Conservation (phyloP, 306 rosid species). For the Quercus suber region DNA sequence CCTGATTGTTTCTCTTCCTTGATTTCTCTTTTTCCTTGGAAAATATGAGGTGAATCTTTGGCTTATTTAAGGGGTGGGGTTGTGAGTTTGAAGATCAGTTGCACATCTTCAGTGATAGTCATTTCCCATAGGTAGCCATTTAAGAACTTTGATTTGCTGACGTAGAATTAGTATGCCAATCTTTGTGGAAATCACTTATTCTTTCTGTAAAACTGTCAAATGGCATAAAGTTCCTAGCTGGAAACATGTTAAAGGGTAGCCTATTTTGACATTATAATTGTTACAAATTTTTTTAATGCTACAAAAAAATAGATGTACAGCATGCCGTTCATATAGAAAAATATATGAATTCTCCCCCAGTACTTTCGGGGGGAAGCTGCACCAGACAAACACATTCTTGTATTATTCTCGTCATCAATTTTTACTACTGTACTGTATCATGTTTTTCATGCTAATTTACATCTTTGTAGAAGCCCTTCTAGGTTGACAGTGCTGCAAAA, state of each 20-base stretch:
- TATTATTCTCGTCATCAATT: background rate
- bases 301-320: background rate
- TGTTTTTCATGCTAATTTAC: background rate
- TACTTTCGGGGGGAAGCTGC: background rate
- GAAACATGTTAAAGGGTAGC: background rate
- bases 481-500: slow-evolving; percentile 1
- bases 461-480: slow-evolving; percentile 7
- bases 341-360: background rate
- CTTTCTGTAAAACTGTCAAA: background rate
- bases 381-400: background rate
- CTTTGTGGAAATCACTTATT: background rate
- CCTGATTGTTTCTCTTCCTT: background rate
- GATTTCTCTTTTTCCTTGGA: background rate
- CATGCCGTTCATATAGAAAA: no score
- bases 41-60: background rate
- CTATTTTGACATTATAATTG: background rate
- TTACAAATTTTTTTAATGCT: background rate
- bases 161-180: background rate
- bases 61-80: background rate
- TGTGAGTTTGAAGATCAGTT: background rate
- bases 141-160: no score
- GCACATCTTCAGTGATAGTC: background rate
- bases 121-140: background rate
- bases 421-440: background rate
- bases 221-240: background rate